Base-by-base conservation (phyloP, 2,329 filamentous ascomycete species). In the Penicillium sp. region DNA sequence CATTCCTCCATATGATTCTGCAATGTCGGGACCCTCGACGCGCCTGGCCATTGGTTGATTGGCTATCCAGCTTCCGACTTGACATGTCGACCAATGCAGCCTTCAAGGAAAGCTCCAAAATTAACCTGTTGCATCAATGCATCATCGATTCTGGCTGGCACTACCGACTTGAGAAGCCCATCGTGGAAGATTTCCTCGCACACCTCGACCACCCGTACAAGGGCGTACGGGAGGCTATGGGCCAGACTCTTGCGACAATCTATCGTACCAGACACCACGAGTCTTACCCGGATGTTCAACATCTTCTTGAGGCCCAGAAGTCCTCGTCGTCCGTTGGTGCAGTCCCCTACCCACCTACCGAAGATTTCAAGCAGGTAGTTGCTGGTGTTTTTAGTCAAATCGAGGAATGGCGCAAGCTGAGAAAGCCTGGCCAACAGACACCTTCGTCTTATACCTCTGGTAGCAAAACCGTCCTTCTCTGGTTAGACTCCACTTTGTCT, bases 121-220 rank as follows among this genome's bases (percentile, higher is more conserved):
- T 99, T 13, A 86, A 93, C 57, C 76, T 99, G 27, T 77, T 99
- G 14, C 89, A 96, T 59, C 89, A 95, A 58, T 81, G 88, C 54
- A 87, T 99, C 51, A 84, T 84, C 37, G 90, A 95, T 62, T 82
- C 85, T 30, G 93, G 93, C 1, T 99, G 95, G 93, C 93, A 99
- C 69, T 99, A 96, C 77, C 89, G 89, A 55, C 77, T 89, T 10
- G 89, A 95, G 59, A 83, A 89, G 71, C 90, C 91, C 0, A 92
- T 99, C 42, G 75, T 95, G 6, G 78, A 95, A 29, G 84, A 99
- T 68, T 96, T 97, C 72, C 76, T 99, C 52, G 78, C 80, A 19
- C 93, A 99, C 67, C 83, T 99, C 34, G 90, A 99, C 65, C 93
- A 99, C 68, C 93, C 93, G 0, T 99, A 99, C 75, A 99, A 99